Conservation (phyloP, 495 filamentous ascomycete genomes). For the Podospora sp. region DNA sequence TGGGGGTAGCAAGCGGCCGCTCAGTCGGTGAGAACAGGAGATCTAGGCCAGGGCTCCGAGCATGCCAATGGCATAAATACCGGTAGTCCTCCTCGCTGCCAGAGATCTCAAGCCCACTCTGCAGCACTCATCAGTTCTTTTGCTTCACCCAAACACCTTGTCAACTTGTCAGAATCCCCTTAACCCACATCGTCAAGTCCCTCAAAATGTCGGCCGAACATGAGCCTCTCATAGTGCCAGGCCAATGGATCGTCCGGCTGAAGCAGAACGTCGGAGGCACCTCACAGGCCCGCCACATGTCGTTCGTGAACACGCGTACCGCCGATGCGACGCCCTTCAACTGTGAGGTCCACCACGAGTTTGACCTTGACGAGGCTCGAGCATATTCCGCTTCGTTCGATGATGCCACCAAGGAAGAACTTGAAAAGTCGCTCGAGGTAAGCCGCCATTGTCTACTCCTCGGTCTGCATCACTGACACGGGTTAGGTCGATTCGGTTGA, state of each 20-base stretch:
- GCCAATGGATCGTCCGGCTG: background rate
- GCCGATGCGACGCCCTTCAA: background rate
- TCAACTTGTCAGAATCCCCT: background rate
- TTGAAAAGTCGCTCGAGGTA: background rate
- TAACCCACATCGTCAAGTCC: background rate
- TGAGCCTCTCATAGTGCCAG: background rate
- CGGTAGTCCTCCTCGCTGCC: background rate
- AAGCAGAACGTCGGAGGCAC: background rate
- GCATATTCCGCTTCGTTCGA: background rate
- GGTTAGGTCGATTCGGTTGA: constrained; percentile 40
- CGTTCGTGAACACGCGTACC: background rate
- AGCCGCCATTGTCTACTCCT: background rate
- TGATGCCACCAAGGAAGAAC: background rate
- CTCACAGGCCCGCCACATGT: background rate
- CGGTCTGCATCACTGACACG: background rate
- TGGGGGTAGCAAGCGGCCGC: background rate
- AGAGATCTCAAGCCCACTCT: background rate
- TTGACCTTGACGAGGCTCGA: background rate
- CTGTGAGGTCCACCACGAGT: background rate
- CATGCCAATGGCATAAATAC: background rate
- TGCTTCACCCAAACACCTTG: background rate
- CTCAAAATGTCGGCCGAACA: background rate
- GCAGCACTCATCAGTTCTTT: background rate
- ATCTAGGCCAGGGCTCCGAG: background rate
- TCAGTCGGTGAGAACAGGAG: background rate